Evolutionary conservation across 2,329 filamentous ascomycete species (phyloP), one percentile per base, ranked within the genome.

Genomic region (Botrytis squamosa): DNA sequence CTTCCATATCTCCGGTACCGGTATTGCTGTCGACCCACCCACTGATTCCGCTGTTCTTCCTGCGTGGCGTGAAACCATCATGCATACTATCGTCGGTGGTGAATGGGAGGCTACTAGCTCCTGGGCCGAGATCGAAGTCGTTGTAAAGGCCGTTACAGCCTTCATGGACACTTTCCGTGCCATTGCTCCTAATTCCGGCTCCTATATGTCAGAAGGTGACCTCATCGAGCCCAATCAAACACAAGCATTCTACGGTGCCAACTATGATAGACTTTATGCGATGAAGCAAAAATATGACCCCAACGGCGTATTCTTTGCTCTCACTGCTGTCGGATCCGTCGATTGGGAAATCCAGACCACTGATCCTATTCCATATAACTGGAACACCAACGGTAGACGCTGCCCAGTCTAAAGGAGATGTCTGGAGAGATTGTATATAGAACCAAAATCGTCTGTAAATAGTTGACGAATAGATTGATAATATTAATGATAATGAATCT

Each of bases 51-150:
- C 82, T 75, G 77, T 81, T 79, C 85, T 86, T 46, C 77, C 77
- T 4, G 78, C 78, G 18, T 79, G 77, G 77, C 60, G 77, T 25
- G 72, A 76, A 1, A 66, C 76, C 10, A 55, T 77, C 22, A 62
- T 73, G 16, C 75, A 77, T 46, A 71, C 74, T 8, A 77, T 79
- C 18, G 44, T 77, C 14, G 69, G 44, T 5, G 44, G 72, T 9
- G 75, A 70, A 63, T 69, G 70, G 33, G 52, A 44, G 10, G 20
- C n/a, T 2, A 62, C 71, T n/a, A 82, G 86, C 1, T 80, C 88
- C 0, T 82, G 83, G 0, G 85, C 85, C 22, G 83, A 86, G 66
- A 82, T 87, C 9, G 82, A 83, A 0, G 79, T 82, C 5, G 82
- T 87, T 14, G 85, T 86, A 0, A 78, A 81, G 0, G 74, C 67